Evolutionary conservation across 306 rosid genomes (phyloP).

Genomic region (Rosa multiflora): DNA sequence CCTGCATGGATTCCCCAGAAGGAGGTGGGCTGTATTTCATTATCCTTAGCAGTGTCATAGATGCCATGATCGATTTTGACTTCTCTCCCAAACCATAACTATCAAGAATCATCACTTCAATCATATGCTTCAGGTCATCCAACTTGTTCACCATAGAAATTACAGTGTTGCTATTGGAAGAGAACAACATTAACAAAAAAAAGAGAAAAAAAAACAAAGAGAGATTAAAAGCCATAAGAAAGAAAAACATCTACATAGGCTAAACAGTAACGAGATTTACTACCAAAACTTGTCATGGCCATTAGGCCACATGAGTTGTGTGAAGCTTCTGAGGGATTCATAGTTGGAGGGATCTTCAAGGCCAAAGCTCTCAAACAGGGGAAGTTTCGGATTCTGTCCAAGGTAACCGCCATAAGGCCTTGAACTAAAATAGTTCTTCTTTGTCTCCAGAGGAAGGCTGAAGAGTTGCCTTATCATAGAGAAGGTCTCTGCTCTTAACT

Average conservation of each 20-base stretch:
- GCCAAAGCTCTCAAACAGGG: slow-evolving; percentile 15
- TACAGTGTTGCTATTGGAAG: not conserved
- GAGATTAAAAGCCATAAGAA: no score
- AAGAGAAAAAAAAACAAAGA: no score
- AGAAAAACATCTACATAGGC: not conserved
- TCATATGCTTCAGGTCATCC: not conserved
- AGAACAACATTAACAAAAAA: not conserved
- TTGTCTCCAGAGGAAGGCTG: slow-evolving; percentile 2
- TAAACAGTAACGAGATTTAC: not conserved
- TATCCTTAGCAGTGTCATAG: slow-evolving; percentile 7
- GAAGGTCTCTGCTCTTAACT: slow-evolving; percentile 9
- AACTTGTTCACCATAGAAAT: not conserved
- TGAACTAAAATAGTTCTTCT: not conserved
- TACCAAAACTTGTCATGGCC: slow-evolving; percentile 13
- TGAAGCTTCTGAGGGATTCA: not conserved
- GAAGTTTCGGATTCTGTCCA: not conserved
- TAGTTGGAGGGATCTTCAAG: slow-evolving; percentile 5
- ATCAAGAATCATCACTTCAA: slow-evolving; percentile 12
- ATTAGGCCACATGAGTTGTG: not conserved
- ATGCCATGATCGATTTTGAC: not conserved
- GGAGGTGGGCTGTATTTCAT: slow-evolving; percentile 21
- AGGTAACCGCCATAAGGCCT: not conserved
- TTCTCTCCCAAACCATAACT: slow-evolving; percentile 1
- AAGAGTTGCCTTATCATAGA: not conserved
- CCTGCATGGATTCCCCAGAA: not conserved